These are phyloP conservation scores for Metarhizium humberi DNA, from an alignment of 2,329 filamentous ascomycete species.

Conservation along the genomic window DNA sequence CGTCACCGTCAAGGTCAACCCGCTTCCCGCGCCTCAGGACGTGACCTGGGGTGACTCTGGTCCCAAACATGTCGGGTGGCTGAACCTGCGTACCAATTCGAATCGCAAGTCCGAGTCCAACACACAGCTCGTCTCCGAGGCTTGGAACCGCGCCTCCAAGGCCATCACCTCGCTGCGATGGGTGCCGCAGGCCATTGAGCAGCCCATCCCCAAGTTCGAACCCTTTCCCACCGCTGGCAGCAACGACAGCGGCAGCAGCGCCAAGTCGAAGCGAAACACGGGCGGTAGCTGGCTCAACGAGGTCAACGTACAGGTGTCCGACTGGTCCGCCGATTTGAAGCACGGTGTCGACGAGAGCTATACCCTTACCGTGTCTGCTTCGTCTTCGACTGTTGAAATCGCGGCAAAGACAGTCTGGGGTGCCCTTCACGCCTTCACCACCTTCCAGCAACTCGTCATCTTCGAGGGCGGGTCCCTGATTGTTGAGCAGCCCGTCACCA, in stretches of 20 bases:
- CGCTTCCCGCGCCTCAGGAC: slow-evolving; percentile 16
- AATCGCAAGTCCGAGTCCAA: background rate
- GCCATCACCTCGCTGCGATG: slow-evolving; percentile 41
- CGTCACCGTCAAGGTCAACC: slow-evolving; percentile 18
- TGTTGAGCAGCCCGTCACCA: slow-evolving; percentile 42
- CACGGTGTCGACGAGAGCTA: slow-evolving; percentile 51
- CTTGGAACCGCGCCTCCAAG: slow-evolving; percentile 39
- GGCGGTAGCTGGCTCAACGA: slow-evolving; percentile 21
- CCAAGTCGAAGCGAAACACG: slow-evolving; percentile 19
- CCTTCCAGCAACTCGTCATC: slow-evolving; percentile 47
- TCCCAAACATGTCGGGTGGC: slow-evolving; percentile 10
- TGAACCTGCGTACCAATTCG: slow-evolving; percentile 11
- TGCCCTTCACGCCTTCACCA: slow-evolving; percentile 45
- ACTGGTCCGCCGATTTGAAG: slow-evolving; percentile 37
- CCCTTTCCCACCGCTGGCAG: slow-evolving; percentile 37
- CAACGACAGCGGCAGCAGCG: slow-evolving; percentile 7
- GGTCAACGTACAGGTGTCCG: slow-evolving; percentile 34
- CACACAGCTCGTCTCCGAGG: slow-evolving; percentile 27
- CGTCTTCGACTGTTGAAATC: slow-evolving; percentile 32
- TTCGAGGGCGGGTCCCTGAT: slow-evolving; percentile 33
- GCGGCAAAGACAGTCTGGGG: slow-evolving; percentile 42
- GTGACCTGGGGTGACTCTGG: slow-evolving; percentile 16
- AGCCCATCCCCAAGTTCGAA: slow-evolving; percentile 38
- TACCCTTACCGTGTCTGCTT: slow-evolving; percentile 31
- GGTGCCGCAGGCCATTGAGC: slow-evolving; percentile 42